Conservation (phyloP, 108 stramenopile genomes). For the Stephanodiscus minutulus region DNA sequence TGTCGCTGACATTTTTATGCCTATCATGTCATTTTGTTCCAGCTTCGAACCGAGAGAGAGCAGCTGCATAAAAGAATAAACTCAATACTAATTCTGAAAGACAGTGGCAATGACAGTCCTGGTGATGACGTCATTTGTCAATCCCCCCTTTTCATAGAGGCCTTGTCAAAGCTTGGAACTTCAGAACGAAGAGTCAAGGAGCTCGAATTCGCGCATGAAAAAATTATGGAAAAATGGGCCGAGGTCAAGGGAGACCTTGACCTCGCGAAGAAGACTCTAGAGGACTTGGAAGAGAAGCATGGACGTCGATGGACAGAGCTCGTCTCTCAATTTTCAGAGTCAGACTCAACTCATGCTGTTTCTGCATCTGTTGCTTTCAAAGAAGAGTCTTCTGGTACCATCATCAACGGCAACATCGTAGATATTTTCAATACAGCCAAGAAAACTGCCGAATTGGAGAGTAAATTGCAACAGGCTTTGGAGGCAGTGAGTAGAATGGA, state of each 20-base stretch:
- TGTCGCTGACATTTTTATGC: constrained; percentile 8
- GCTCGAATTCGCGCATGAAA: constrained; percentile 43
- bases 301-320: constrained; percentile 76
- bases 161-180: constrained; percentile 52
- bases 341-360: constrained; percentile 21
- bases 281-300: constrained; percentile 71
- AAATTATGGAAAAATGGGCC: constrained; percentile 63
- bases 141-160: constrained; percentile 51
- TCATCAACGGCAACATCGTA: constrained; percentile 1
- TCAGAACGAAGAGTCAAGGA: constrained; percentile 48
- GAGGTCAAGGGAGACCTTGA: constrained; percentile 69
- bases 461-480: constrained; percentile 80
- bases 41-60: constrained; percentile 63
- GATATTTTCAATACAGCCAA: constrained; percentile 47
- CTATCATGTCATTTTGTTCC: not conserved
- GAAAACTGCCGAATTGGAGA: constrained; percentile 73
- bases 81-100: constrained; percentile 49
- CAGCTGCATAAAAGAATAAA: constrained; percentile 66
- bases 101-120: constrained; percentile 17
- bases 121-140: constrained; percentile 53
- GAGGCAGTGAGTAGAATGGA: constrained; percentile 84
- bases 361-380: constrained; percentile 4
- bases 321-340: constrained; percentile 44
- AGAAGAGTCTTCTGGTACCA: constrained; percentile 15
- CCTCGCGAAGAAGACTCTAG: constrained; percentile 57